Base-by-base conservation (phyloP, 2,329 filamentous ascomycete genomes). In the Cladobotryum mycophilum region DNA sequence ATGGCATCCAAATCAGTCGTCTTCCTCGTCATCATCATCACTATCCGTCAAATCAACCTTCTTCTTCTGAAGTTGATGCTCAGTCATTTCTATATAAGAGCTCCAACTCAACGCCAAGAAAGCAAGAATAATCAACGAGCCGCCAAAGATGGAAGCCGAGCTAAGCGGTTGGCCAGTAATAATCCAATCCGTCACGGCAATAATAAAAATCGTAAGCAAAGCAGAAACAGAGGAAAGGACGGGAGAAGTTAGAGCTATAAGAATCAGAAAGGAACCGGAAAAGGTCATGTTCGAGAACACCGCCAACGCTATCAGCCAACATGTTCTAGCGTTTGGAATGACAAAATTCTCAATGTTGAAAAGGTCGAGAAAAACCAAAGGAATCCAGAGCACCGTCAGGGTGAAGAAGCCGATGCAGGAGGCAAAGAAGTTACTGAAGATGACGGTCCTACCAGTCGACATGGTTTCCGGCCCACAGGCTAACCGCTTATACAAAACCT, bases 161-260 rank as follows among this genome's bases (percentile, higher is more conserved):
- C 84, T 87, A 17, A 96, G 74, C 0, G 86, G 81, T 59, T 86
- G 78, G 45, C 92, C 89, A 0, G 89, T 95, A 41, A 91, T 75
- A 51, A 91, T 65, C 83, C 93, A 95, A 69, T 99, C 93, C 49
- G 88, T 88, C 30, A 97, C 74, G 1, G 92, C 93, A 6, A 99
- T 93, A 54, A 97, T 82, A 76, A 99, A 97, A 58, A 99, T 99
- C 18, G 93, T 99, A 43, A 99, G 76, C 30, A 99, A 80, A 2
- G 92, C 89, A 1, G 93, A 93, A 11, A 99, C 93, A 15, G 88
- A 95, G 52, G 86, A 92, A 4, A 99, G 76, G 3, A 99, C 93
- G 1, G 93, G 93, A 15, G 86, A 92, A 0, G 93, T 99, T 25
- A 99, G 78, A 14, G 85, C 90, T 63, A 99, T 97, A 48, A 99